Base-by-base conservation (phyloP, 2,329 filamentous ascomycete species). In the Chrysoporthe puriensis region DNA sequence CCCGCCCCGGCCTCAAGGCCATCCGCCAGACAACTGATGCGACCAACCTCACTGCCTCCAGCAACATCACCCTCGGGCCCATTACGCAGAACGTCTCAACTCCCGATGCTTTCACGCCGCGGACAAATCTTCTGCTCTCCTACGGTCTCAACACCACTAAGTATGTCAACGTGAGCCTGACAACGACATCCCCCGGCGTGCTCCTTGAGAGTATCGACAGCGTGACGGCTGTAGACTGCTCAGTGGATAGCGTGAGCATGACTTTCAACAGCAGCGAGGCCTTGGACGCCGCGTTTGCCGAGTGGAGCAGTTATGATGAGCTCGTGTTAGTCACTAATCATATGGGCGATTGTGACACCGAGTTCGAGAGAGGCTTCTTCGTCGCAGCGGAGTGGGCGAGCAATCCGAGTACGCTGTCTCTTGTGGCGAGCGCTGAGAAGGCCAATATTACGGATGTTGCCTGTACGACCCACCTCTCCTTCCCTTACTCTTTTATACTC, bases 311-410 rank as follows among this genome's bases (percentile, higher is more conserved):
- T 16, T 62, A 60, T 43, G 64, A 18, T 4, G 62, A 64, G 46
- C 32, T 69, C 0, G 32, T 69, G n/a, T 43, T 69, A 11, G 50
- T 69, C 4, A 67, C 67, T 2, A 68, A 68, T 8, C 66, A 68
- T 6, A 16, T 68, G 63, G 66, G 66, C 7, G 63, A 66, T 40
- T 68, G 66, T 26, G 66, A 68, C 44, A 66, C 63, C 0, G 66
- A 68, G 42, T 62, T 62, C 11, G 66, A 68, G 50, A 50, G 66
- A 26, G 66, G 66, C 1, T 68, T 68, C 66, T 68, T 68, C 52
- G 40, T 68, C 32, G 66, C 66, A 1, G 62, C 42, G 11, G 54
- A 50, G 26, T 68, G 42, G 3, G 34, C 48, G 7, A 21, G 46
- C 7, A 11, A 62, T 16, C 1, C 32, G 6, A 21, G 52, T 14